Percentiles rank a stretch among this genome's conserved stretches.
phyloP scores from a whole-genome alignment of 139 green algal species.

The Tetratostichococcus sp. region DNA sequence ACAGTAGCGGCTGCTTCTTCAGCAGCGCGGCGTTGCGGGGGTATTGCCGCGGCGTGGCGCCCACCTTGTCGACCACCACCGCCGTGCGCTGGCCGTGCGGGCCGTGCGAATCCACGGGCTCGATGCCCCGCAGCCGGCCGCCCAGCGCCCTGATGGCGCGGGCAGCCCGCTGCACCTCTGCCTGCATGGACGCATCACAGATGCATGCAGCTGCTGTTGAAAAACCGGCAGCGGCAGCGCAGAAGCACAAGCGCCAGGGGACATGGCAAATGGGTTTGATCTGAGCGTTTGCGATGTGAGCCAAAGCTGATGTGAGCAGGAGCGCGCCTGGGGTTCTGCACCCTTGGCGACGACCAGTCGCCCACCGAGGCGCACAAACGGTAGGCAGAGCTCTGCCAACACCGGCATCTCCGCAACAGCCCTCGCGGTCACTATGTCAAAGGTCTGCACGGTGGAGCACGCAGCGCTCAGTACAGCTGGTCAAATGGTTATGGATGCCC shows the following conservation, averaged over 20 bases:
- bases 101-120: conserved; percentile 51
- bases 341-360: conserved; percentile 85
- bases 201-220: no score
- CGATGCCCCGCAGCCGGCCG: conserved; percentile 37
- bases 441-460: conserved; percentile 30
- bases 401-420: conserved; percentile 81
- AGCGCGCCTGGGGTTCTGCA: conserved; percentile 29
- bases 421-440: conserved; percentile 73
- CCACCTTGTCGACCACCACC: conserved; percentile 54
- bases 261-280: no score
- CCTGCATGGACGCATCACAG: conserved; percentile 19
- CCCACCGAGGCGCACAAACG: conserved; percentile 72
- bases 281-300: no score
- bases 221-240: no score
- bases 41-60: conserved; percentile 49
- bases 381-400: conserved; percentile 88
- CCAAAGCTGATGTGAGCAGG: no score
- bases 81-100: conserved; percentile 31
- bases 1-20: conserved; percentile 55
- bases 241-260: no score
- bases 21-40: conserved; percentile 59
- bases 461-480: no score
- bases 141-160: conserved; percentile 59
- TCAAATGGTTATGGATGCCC: no score
- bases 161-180: conserved; percentile 50